Conservation (phyloP, 2,329 filamentous ascomycete genomes). For the Dissoconium aciculare region DNA sequence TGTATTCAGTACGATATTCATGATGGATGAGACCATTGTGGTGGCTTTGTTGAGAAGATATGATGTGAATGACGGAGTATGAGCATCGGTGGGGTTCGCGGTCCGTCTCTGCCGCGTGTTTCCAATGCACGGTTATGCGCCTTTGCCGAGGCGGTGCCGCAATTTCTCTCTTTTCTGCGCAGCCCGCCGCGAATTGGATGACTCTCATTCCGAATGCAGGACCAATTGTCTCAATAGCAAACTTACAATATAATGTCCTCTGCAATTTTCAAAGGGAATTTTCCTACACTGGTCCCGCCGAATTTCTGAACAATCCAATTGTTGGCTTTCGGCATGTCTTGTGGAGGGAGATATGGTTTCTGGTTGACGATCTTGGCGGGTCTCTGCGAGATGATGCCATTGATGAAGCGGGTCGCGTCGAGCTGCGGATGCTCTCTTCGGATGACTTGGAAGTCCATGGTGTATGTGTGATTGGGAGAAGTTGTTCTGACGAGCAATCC, state of each 20-base stretch:
- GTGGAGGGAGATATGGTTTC: constrained; percentile 31
- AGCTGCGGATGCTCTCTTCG: constrained; percentile 9
- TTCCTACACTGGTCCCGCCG: constrained; percentile 87
- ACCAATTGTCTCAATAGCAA: too few relatives aligned
- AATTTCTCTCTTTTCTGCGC: too few relatives aligned
- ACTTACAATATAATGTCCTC: constrained; percentile 46
- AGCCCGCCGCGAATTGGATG: too few relatives aligned
- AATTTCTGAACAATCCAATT: constrained; percentile 88
- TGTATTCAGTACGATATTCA: constrained; percentile 18
- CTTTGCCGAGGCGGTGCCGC: too few relatives aligned
- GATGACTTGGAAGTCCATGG: constrained; percentile 16
- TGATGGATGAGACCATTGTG: neutral
- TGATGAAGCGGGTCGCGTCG: constrained; percentile 15
- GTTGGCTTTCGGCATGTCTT: constrained; percentile 34
- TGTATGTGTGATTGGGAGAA: too few relatives aligned
- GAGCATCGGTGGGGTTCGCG: too few relatives aligned
- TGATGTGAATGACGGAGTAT: too few relatives aligned
- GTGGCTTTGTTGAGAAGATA: too few relatives aligned
- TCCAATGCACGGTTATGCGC: too few relatives aligned
- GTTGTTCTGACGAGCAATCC: too few relatives aligned
- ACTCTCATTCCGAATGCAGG: too few relatives aligned
- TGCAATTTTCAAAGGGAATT: constrained; percentile 55
- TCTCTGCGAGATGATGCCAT: constrained; percentile 7
- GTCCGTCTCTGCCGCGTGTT: too few relatives aligned
- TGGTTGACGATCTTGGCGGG: constrained; percentile 13